These are phyloP conservation scores for Emericellopsis terricola DNA, from an alignment of 495 filamentous ascomycete genomes.

Conservation along the genomic window DNA sequence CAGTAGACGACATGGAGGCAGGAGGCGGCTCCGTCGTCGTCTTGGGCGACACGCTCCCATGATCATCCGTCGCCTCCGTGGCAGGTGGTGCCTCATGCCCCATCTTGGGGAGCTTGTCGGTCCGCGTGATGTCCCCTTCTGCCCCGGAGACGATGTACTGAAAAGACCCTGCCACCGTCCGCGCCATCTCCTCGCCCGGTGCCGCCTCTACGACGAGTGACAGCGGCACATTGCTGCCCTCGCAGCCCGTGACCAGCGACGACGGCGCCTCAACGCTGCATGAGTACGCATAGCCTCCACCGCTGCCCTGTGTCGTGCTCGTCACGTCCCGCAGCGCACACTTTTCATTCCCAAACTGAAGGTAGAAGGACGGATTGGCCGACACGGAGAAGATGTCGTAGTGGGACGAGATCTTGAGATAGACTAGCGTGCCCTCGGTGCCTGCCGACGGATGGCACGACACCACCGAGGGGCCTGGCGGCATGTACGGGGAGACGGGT, in stretches of 20 bases:
- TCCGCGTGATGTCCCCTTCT: constrained; percentile 26
- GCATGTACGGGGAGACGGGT: constrained; percentile 31
- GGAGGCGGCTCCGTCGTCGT: constrained; percentile 8
- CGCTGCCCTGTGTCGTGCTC: constrained; percentile 39
- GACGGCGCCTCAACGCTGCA: constrained; percentile 55
- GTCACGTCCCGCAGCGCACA: constrained; percentile 41
- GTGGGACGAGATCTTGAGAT: constrained; percentile 52
- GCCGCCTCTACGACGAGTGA: constrained; percentile 52
- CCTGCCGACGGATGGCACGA: constrained; percentile 53
- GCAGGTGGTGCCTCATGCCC: constrained; percentile 6
- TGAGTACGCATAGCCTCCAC: constrained; percentile 45
- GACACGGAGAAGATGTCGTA: constrained; percentile 45
- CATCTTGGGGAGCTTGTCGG: constrained; percentile 22
- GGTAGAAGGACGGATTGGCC: constrained; percentile 34
- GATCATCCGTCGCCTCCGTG: constrained; percentile 15
- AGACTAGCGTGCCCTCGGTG: constrained; percentile 45
- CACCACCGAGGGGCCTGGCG: constrained; percentile 36
- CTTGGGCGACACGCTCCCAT: constrained; percentile 9
- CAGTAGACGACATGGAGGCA: constrained; percentile 8
- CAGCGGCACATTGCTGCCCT: constrained; percentile 52
- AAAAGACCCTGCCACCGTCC: constrained; percentile 58
- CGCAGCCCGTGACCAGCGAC: constrained; percentile 45
- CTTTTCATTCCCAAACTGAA: constrained; percentile 60
- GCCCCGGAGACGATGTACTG: constrained; percentile 35
- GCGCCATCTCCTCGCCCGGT: constrained; percentile 39